Conservation (phyloP, 73 alveolate species). For the Stentor roeselii region DNA sequence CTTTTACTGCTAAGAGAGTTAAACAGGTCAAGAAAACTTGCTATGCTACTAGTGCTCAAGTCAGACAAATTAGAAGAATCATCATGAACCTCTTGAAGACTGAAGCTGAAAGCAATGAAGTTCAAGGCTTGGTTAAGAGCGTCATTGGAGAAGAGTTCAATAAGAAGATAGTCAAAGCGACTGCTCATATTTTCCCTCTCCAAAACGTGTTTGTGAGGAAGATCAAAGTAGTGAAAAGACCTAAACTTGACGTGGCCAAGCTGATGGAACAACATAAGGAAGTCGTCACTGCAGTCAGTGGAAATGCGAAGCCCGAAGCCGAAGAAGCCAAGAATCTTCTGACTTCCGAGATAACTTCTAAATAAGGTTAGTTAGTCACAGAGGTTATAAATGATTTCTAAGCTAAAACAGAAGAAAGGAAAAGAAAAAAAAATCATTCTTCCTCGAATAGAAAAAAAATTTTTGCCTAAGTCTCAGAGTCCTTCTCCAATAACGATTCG, state of each 20-base stretch:
- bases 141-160: slow-evolving; percentile 64
- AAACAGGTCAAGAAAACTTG: slow-evolving; percentile 83
- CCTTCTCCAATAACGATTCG: no score
- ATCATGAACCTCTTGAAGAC: slow-evolving; percentile 80
- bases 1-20: slow-evolving; percentile 81
- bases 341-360: slow-evolving; percentile 6
- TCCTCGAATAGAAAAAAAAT: no score
- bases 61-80: slow-evolving; percentile 85
- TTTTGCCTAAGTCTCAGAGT: no score
- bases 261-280: slow-evolving; percentile 71
- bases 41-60: slow-evolving; percentile 86
- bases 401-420: no score
- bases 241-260: slow-evolving; percentile 82
- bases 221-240: slow-evolving; percentile 93
- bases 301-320: slow-evolving; percentile 40
- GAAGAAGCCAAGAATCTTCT: slow-evolving; percentile 25
- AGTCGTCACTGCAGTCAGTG: slow-evolving; percentile 42
- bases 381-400: no score
- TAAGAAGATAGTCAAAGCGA: slow-evolving; percentile 76
- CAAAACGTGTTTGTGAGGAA: slow-evolving; percentile 84
- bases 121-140: slow-evolving; percentile 72
- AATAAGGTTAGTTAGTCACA: not conserved
- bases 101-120: slow-evolving; percentile 68
- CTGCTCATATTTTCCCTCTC: slow-evolving; percentile 89
- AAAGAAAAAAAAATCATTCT: no score